Evolutionary conservation across 164 flowering plant species (phyloP), one percentile per base, ranked within the genome.

Genomic region (Taxillus chinensis): DNA sequence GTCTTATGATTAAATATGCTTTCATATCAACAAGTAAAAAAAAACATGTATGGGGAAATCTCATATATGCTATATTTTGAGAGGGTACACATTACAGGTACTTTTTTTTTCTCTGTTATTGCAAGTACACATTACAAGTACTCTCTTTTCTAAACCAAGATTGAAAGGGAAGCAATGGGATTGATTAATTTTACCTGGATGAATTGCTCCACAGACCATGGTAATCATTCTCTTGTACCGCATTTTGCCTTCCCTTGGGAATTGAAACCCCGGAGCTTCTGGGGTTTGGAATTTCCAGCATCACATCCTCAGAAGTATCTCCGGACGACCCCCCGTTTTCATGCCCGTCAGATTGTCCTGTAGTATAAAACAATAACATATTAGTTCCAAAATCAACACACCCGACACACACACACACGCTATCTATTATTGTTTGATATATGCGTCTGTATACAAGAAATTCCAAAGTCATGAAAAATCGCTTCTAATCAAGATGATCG

Each of bases 161-260:
- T 37, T 9, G 10, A 57, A 57, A 8, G 5, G 39, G 4, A n/a
- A 41, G 8, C 6, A 39, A 7, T n/a, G 5, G 55, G 27, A 4
- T 17, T 52, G 17, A n/a, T 43, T 5, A 43, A 43, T 43, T 5
- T n/a, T 48, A 93, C 97, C 97, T 89, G 37, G 96, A 93, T 62
- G 97, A 90, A 70, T 90, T 90, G 83, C 90, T 85, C 97, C 97
- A 93, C 2, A 93, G 83, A 62, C 88, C 76, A 53, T 71, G 66
- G 64, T 73, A 74, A 58, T 80, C 84, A 57, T 77, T 74, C 46
- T 79, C 87, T 67, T 78, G 80, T 48, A 66, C 75, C 58, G 45
- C 56, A 64, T 40, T 79, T 49, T 79, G 39, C 63, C 84, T 68
- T 50, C 78, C 80, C 51, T 79, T 79, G 54, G 73, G 79, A 45